Conservation (phyloP, 225 moss, liverwort and hornwort genomes). For the Climacium dendroides region DNA sequence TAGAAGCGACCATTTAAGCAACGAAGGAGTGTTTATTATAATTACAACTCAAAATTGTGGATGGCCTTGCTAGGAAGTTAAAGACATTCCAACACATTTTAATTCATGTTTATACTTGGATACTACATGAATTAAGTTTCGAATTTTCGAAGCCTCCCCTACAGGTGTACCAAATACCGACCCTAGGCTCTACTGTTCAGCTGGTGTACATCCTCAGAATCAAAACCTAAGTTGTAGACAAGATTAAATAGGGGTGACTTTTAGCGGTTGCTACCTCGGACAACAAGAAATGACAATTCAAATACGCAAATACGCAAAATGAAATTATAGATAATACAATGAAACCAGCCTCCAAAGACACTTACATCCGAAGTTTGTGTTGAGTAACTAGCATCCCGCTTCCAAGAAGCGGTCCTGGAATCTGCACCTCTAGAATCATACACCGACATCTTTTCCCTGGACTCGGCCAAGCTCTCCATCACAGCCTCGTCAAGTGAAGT, state of each 20-base stretch:
- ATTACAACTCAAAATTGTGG: too few species aligned
- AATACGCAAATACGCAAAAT: not conserved
- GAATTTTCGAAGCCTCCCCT: not conserved
- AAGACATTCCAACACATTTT: not conserved
- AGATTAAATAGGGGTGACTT: not conserved
- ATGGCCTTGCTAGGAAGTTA: not conserved
- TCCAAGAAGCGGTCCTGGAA: conserved; percentile 20
- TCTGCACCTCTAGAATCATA: conserved; percentile 35
- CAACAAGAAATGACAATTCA: not conserved
- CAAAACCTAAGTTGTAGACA: not conserved
- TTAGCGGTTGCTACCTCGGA: not conserved
- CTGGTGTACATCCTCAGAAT: not conserved
- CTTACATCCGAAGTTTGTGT: conserved; percentile 14
- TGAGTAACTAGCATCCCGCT: conserved; percentile 7
- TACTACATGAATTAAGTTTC: not conserved
- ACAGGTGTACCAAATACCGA: not conserved
- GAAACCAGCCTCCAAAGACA: not conserved
- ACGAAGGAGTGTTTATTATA: not conserved
- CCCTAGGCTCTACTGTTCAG: not conserved
- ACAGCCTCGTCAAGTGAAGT: conserved; percentile 35
- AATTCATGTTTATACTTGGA: not conserved
- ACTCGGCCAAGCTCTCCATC: conserved; percentile 40
- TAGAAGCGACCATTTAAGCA: not conserved
- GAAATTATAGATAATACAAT: not conserved
- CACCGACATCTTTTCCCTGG: conserved; percentile 23